phyloP scores from a whole-genome alignment of 345 rosid genomes.

The Eucalyptus erythrocorys region DNA sequence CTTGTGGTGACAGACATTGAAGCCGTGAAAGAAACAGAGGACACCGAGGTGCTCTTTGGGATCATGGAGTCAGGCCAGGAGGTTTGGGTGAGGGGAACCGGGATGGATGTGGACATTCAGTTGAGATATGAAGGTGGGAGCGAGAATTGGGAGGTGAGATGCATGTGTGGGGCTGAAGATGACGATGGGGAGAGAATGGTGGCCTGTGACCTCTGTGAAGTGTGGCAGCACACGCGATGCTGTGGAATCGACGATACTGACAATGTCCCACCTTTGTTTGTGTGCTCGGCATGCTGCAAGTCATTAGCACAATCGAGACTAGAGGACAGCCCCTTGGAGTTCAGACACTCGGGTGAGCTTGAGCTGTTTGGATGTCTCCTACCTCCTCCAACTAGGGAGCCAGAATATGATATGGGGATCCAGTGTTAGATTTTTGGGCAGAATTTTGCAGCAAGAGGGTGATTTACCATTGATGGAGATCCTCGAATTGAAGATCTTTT shows the following conservation, averaged over 20 bases:
- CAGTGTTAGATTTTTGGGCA: not conserved
- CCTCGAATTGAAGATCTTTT: not conserved
- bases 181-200: conserved; percentile 97
- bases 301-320: conserved; percentile 25
- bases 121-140: conserved; percentile 56
- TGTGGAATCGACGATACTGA: conserved; percentile 56
- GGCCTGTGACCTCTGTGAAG: conserved; percentile 72
- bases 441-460: not conserved
- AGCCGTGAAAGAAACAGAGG: conserved; percentile 27
- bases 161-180: conserved; percentile 66
- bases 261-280: conserved; percentile 62
- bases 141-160: conserved; percentile 69
- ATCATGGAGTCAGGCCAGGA: conserved; percentile 38
- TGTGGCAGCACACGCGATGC: conserved; percentile 92
- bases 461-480: not conserved
- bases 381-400: not conserved
- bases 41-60: conserved; percentile 34
- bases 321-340: conserved; percentile 7
- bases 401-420: not conserved
- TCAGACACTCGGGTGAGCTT: not conserved
- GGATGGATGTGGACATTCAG: conserved; percentile 22
- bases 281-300: conserved; percentile 53
- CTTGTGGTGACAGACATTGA: conserved; percentile 44
- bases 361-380: not conserved
- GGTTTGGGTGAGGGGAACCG: conserved; percentile 37